A percentile compares a stretch with the other conserved stretches of the same genome.
Conservation (phyloP, 495 filamentous ascomycete species). For the Neurospora sp. region DNA sequence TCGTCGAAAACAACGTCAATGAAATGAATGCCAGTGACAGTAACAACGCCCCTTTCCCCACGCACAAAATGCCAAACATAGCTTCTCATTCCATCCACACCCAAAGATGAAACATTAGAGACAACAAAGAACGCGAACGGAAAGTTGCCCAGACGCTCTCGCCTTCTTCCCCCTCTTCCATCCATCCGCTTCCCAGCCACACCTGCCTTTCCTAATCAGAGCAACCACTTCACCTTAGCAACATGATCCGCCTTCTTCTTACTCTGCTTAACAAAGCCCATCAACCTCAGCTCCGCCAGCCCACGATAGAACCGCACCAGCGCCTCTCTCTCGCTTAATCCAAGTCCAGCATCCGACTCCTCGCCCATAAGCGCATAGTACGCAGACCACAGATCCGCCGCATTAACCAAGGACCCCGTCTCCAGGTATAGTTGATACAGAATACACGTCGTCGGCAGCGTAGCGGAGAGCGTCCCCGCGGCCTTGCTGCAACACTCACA, state of each 20-base stretch:
- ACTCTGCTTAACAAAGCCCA: slow-evolving; percentile 82
- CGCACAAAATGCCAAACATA: slow-evolving; percentile 1
- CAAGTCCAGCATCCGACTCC: slow-evolving; percentile 28
- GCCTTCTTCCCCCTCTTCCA: neutral
- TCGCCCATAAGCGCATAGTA: slow-evolving; percentile 68
- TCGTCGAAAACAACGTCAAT: neutral
- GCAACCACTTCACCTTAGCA: slow-evolving; percentile 54
- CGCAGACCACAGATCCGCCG: slow-evolving; percentile 80
- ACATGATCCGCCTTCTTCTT: slow-evolving; percentile 88
- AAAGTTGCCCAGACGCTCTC: neutral
- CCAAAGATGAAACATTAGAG: neutral
- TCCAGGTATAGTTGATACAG: slow-evolving; percentile 89
- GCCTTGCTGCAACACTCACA: slow-evolving; percentile 53
- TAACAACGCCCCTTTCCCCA: slow-evolving; percentile 2
- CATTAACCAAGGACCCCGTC: slow-evolving; percentile 78
- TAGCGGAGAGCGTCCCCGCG: slow-evolving; percentile 40
- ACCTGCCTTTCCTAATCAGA: slow-evolving; percentile 7
- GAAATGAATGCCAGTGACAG: neutral
- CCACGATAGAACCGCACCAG: slow-evolving; percentile 72
- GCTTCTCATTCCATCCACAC: neutral
- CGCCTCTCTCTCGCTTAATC: slow-evolving; percentile 38
- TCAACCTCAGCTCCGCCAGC: slow-evolving; percentile 69
- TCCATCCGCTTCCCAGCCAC: neutral
- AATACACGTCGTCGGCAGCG: slow-evolving; percentile 68
- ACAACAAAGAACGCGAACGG: neutral